phyloP scores from a whole-genome alignment of 371 early-diverging fungal genomes.

The Racocetra persica region DNA sequence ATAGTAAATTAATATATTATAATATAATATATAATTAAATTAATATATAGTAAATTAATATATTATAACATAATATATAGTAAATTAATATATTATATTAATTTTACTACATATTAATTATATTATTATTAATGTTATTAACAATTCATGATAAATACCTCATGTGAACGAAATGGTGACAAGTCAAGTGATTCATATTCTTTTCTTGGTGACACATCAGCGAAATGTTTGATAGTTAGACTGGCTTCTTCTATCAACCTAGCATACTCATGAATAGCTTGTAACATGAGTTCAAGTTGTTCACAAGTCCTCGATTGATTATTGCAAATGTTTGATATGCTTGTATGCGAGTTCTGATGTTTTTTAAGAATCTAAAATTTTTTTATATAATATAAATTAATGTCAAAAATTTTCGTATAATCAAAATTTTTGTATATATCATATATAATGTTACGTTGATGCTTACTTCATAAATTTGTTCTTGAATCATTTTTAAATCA shows the following conservation, averaged over 20 bases:
- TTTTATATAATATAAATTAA: too few species aligned
- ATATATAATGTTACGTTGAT: neutral
- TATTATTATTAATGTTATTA: too few species aligned
- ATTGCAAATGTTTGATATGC: conserved; percentile 5
- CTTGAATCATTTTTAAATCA: conserved; percentile 39
- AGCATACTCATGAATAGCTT: conserved; percentile 44
- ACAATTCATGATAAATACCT: too few species aligned
- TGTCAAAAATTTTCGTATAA: too few species aligned
- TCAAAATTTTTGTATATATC: neutral
- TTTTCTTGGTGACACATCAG: conserved; percentile 25
- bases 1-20: too few species aligned
- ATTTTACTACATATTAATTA: too few species aligned
- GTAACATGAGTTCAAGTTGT: conserved; percentile 41
- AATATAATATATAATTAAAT: too few species aligned
- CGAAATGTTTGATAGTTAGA: conserved; percentile 41
- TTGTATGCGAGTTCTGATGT: conserved; percentile 25
- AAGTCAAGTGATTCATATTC: conserved; percentile 40
- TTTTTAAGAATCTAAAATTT: conserved; percentile 37
- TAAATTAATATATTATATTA: too few species aligned
- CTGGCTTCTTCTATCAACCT: conserved; percentile 41
- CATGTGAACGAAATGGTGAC: conserved; percentile 29
- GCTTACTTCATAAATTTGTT: conserved; percentile 38
- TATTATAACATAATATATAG: too few species aligned
- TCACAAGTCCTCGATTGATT: conserved; percentile 33
- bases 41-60: too few species aligned